phyloP scores from a whole-genome alignment of 2,329 filamentous ascomycete species.

The Graphilbum fragrans region DNA sequence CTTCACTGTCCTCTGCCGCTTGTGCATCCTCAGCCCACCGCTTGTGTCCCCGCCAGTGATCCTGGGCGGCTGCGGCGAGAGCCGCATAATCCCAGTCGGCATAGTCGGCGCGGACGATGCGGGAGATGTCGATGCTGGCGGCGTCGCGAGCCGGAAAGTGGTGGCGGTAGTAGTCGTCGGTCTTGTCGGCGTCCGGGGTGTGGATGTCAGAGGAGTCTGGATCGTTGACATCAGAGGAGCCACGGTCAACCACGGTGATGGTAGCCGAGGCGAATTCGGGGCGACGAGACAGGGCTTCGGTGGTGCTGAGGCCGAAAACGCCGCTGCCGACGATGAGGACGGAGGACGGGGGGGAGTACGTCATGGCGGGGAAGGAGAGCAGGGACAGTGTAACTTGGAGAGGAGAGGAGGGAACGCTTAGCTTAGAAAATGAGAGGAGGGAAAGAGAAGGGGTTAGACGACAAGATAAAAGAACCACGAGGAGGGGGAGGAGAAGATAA shows the following conservation, averaged over 20 bases:
- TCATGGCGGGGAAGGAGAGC: constrained; percentile 6
- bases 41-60: constrained; percentile 42
- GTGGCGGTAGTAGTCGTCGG: constrained; percentile 7
- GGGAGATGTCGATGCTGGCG: constrained; percentile 50
- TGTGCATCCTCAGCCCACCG: not conserved
- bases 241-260: constrained; percentile 50
- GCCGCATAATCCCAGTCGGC: constrained; percentile 63
- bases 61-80: constrained; percentile 60
- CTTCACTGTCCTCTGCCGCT: constrained; percentile 29
- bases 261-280: constrained; percentile 36
- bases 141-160: constrained; percentile 50
- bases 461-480: too few species aligned
- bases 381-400: not conserved
- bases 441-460: not conserved
- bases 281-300: constrained; percentile 56
- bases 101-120: constrained; percentile 65
- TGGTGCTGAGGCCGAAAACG: constrained; percentile 48
- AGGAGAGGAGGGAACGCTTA: not conserved
- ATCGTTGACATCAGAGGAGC: constrained; percentile 13
- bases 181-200: not conserved
- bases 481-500: too few species aligned
- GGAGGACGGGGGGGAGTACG: constrained; percentile 26
- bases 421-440: not conserved
- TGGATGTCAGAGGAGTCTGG: not conserved
- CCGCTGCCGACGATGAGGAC: constrained; percentile 61